Evolutionary conservation across 2,329 filamentous ascomycete species (phyloP), one percentile per base, ranked within the genome.

Genomic region (Aurifilum marmelostoma): DNA sequence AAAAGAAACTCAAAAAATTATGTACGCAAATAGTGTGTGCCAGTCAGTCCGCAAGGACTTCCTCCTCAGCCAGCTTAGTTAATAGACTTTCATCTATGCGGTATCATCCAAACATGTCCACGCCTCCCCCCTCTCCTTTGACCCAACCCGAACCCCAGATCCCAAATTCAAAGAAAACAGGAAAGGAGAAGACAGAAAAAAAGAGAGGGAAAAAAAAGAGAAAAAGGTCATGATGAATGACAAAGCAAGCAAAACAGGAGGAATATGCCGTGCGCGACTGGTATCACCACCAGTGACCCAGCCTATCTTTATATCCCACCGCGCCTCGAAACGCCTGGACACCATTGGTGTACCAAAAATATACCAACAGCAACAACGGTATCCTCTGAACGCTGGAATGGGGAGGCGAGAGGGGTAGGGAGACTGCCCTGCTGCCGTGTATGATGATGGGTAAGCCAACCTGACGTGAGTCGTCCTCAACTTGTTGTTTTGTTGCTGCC

Each of bases 21-120:
- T 67, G 58, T 67, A 58, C 50, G 54, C 39, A 65, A 29, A 29
- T 47, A n/a, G 24, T 29, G 14, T 18, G 24, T 6, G 24, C n/a
- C n/a, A n/a, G n/a, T n/a, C n/a, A 16, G 52, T 29, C 27, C 52
- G 12, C 4, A 29, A 56, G 24, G 52, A 56, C 52, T 21, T 47
- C 43, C 8, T 47, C 43, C 7, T 34, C 50, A 59, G 41, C 39
- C 34, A 27, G 37, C n/a, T 47, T 47, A 39, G 56, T 16, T 59
- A 29, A 16, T 8, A 56, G 52, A n/a, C 43, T 47, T 63, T 67
- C 66, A 50, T 59, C 56, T 50, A 67, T 39, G n/a, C 58, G 66
- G 66, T 59, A 59, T 56, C 61, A 67, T 64, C 39, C 52, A 56
- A 29, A 56, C 52, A 56, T 56, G n/a, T 56, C 52, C 52, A 29